Evolutionary conservation across 305 asterid species (phyloP), one percentile per base, ranked within the genome.

Genomic region (Coffea humblotiana): DNA sequence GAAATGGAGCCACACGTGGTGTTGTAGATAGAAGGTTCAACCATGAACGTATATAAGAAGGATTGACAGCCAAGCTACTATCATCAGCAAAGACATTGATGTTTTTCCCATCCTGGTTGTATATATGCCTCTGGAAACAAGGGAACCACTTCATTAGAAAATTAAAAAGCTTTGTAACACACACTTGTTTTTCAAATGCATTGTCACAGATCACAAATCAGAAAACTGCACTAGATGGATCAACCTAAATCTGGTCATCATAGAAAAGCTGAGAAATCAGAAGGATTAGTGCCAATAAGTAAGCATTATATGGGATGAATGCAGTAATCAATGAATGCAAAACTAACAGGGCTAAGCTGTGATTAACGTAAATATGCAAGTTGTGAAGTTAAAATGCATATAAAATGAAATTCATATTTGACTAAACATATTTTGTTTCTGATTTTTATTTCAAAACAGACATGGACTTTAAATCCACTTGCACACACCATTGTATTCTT

Each of bases 1-100:
- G 91, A 85, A 90, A 95, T 80, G 99, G 98, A 60, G 97, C 97
- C 79, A 92, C 96, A 77, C 97, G 88, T 74, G 99, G 97, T 48
- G 97, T 90, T 76, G 90, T 86, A 9, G 98, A 93, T 85, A 95
- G 85, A 84, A 86, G 92, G 83, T 88, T 88, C 78, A 90, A 85
- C 99, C 99, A 95, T 6, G 97, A 90, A 60, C 85, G 90, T 75
- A 93, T 83, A 69, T 95, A 91, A 79, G 90, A 91, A 82, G 97
- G 96, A 86, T 90, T 95, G 80, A 92, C 85, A 37, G 98, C 90
- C 87, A 93, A 90, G 81, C 96, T 92, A 88, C 95, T 90, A 71
- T 81, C 84, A 84, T 90, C 97, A 72, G 99, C 91, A 85, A 95
- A 93, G 83, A 95, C 84, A 69, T 89, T 85, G 40, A 88, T 84